Evolutionary conservation across 2,329 filamentous ascomycete genomes (phyloP).

Genomic region (Aspergillus brasiliensis): DNA sequence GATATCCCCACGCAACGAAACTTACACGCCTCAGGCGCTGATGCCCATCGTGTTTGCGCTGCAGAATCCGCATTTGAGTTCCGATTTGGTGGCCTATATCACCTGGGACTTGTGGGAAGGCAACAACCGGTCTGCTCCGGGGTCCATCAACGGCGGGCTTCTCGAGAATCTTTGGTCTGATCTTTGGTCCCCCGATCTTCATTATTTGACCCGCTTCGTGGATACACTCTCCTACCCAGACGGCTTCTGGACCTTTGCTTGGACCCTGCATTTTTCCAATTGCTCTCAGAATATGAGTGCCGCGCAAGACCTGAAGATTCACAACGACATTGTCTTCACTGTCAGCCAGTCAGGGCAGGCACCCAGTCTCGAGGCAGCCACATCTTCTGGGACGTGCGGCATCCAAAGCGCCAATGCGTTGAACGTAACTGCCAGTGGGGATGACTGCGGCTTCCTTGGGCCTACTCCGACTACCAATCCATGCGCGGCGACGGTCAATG

Average conservation of each 20-base stretch:
- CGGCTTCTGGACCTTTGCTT: not conserved
- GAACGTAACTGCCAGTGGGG: not conserved
- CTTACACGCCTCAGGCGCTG: slow-evolving; percentile 3
- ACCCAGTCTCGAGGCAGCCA: not conserved
- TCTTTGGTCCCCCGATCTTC: not conserved
- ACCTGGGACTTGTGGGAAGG: not conserved
- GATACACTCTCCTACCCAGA: not conserved
- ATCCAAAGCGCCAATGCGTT: not conserved
- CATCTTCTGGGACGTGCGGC: not conserved
- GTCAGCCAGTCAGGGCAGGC: not conserved
- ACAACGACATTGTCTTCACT: not conserved
- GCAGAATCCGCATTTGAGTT: slow-evolving; percentile 10
- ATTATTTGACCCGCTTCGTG: not conserved
- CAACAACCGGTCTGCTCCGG: not conserved
- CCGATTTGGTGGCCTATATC: not conserved
- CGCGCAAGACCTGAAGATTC: no score
- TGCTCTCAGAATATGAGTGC: not conserved
- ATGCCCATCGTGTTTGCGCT: slow-evolving; percentile 17
- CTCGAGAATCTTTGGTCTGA: not conserved
- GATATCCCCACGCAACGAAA: slow-evolving; percentile 16
- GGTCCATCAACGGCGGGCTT: not conserved
- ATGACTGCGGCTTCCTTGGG: not conserved
- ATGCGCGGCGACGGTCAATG: slow-evolving; percentile 8
- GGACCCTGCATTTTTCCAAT: not conserved
- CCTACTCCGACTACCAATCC: slow-evolving; percentile 10